phyloP scores from a whole-genome alignment of 2,329 filamentous ascomycete species.

The Diaporthe sp. region DNA sequence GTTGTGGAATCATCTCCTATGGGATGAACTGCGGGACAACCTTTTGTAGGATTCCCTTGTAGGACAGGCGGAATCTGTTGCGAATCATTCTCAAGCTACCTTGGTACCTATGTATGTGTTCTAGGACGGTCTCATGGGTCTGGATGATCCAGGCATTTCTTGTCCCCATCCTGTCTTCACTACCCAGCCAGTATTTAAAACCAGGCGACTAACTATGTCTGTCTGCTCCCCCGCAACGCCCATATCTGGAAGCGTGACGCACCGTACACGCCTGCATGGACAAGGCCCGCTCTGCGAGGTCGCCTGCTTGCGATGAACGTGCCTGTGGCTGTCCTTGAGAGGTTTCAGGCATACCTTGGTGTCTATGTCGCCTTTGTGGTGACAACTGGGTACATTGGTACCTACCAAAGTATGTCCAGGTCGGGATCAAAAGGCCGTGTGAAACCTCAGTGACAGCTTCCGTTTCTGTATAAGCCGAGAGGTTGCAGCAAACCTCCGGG shows the following conservation, averaged over 20 bases:
- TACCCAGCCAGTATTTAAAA: not conserved
- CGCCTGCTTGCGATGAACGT: no score
- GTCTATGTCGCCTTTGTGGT: not conserved
- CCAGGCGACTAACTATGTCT: no score
- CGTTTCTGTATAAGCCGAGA: not conserved
- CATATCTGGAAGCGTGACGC: not conserved
- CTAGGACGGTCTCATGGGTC: not conserved
- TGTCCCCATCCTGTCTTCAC: not conserved
- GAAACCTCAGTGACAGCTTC: not conserved
- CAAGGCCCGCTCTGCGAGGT: no score
- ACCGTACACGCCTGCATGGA: not conserved
- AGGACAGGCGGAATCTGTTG: no score
- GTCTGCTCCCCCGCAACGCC: no score
- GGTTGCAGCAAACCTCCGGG: constrained; percentile 2
- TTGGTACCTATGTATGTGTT: not conserved
- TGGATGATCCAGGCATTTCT: not conserved
- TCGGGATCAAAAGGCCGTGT: not conserved
- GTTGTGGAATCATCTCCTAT: not conserved
- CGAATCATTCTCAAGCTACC: not conserved
- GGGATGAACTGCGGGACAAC: not conserved
- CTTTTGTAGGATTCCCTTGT: not conserved
- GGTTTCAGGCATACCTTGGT: not conserved
- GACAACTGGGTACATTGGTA: not conserved
- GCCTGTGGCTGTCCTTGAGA: not conserved
- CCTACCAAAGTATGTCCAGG: not conserved